Evolutionary conservation across 495 filamentous ascomycete species (phyloP), one percentile per base, ranked within the genome.

Genomic region (Penicillium paradoxum): DNA sequence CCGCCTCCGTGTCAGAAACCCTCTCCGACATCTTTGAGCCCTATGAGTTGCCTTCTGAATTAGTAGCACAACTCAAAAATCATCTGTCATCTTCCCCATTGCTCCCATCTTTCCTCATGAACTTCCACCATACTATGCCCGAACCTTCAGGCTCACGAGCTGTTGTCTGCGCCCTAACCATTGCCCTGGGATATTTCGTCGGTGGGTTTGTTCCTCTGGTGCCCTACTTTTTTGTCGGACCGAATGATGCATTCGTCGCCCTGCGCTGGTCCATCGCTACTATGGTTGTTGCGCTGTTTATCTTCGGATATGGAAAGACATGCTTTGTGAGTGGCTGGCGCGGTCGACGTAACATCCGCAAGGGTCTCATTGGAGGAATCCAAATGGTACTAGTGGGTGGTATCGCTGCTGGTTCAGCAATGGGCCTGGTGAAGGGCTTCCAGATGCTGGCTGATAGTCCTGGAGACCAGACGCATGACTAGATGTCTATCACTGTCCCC

Each of bases 231-330:
- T 87, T 86, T 53, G 83, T 89, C 30, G 71, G 73, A 0, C 67
- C 68, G 10, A 29, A 68, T 2, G 67, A 79, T n/a, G 83, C 87
- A 2, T 73, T 76, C 45, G 42, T 75, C 14, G 88, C 84, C 18
- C 66, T 92, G 59, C 72, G 71, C 18, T 85, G 83, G 78, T 88
- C 84, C 36, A 86, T 90, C 42, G 75, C 69, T 0, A 79, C 86
- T 2, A 90, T 89, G 79, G 76, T 79, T 6, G 50, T 87, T 18
- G 83, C 86, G 0, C 63, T 92, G 48, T 89, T 90, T 59, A 54
- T 77, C 4, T 92, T 92, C 63, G 87, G 88, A 0, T 87, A 86
- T 51, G 75, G 72, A 21, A 90, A 91, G 74, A 85, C 83, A 21
- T 84, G 62, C 60, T 84, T 70, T 60, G 73, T 71, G 40, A 67